These are phyloP conservation scores for Dipodascopsis uninucleata DNA, from an alignment of 805 yeast genomes.

Conservation along the genomic window DNA sequence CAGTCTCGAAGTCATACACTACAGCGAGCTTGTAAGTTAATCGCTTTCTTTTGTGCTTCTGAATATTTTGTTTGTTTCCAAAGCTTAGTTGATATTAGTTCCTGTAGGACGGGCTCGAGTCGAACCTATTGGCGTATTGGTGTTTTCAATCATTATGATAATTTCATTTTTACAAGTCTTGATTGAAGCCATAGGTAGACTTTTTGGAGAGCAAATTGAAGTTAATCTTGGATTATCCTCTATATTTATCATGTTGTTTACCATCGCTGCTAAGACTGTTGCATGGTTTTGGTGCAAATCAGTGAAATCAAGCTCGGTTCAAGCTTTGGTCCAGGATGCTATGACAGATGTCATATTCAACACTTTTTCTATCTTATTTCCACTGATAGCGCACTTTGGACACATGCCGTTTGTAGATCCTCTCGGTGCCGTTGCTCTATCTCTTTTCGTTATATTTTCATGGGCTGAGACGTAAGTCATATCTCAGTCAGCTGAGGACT, in stretches of 20 bases:
- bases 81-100: too few species aligned
- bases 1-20: conserved; percentile 14
- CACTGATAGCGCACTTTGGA: conserved; percentile 52
- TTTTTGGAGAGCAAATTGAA: conserved; percentile 41
- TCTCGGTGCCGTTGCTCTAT: conserved; percentile 62
- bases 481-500: background rate
- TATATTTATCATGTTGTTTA: conserved; percentile 55
- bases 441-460: conserved; percentile 56
- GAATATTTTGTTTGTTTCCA: conserved; percentile 5
- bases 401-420: conserved; percentile 71
- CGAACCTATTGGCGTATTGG: conserved; percentile 75
- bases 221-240: conserved; percentile 52
- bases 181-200: conserved; percentile 52
- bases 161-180: conserved; percentile 71
- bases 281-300: conserved; percentile 62
- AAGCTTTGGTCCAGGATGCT: conserved; percentile 79
- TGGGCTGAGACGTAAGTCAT: conserved; percentile 50
- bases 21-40: conserved; percentile 11
- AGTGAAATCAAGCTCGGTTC: conserved; percentile 62
- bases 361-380: conserved; percentile 57
- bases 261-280: conserved; percentile 55
- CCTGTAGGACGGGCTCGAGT: conserved; percentile 72
- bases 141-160: conserved; percentile 67
- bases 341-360: conserved; percentile 73
- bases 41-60: background rate